Evolutionary conservation across 495 filamentous ascomycete species (phyloP).

Genomic region (Parmelia sp.): DNA sequence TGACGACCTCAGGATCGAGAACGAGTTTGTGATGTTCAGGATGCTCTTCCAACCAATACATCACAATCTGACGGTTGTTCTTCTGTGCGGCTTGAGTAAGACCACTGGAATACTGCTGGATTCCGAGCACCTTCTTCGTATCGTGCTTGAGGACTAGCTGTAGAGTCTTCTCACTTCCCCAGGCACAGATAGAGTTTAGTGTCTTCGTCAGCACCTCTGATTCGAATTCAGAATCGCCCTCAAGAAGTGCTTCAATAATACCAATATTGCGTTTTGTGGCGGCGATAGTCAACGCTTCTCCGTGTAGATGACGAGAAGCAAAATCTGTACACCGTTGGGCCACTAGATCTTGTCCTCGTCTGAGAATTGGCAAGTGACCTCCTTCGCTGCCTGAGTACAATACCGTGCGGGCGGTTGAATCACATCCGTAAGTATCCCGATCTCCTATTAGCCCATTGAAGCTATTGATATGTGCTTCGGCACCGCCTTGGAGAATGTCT

Average conservation of each 20-base stretch:
- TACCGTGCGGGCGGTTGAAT: background rate
- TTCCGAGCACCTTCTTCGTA: background rate
- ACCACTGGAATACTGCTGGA: background rate
- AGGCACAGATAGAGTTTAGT: background rate
- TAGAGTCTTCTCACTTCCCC: background rate
- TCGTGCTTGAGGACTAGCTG: background rate
- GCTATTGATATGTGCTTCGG: background rate
- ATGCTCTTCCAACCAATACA: background rate
- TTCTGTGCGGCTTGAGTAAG: background rate
- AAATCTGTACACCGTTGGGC: background rate
- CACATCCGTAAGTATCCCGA: background rate
- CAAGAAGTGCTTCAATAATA: background rate
- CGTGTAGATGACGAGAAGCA: background rate
- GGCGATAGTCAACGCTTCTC: background rate
- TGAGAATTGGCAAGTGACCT: background rate
- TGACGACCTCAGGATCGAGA: background rate
- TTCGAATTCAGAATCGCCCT: background rate
- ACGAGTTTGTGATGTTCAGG: background rate
- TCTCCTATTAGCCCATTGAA: background rate
- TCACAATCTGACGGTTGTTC: background rate
- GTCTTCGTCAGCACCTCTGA: background rate
- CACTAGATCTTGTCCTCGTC: background rate
- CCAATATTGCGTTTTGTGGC: background rate
- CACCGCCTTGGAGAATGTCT: background rate
- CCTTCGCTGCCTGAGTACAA: background rate